Percentiles rank a stretch among this genome's conserved stretches.
These are phyloP conservation scores for Fonsecaea pedrosoi DNA, from an alignment of 2,329 filamentous ascomycete genomes.

Conservation along the genomic window DNA sequence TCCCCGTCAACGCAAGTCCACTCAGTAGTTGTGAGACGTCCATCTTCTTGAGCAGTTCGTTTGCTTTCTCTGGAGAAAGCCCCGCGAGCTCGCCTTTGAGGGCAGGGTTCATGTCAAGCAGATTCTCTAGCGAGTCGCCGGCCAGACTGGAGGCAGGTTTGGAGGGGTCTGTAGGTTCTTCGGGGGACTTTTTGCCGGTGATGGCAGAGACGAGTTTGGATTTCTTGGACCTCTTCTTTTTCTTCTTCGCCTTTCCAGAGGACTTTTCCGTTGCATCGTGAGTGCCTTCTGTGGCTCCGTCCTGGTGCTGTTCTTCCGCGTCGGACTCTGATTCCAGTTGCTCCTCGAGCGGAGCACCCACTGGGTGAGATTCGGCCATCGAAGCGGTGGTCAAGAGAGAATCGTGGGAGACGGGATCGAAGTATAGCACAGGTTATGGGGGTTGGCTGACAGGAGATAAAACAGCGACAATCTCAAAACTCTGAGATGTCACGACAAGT, in stretches of 20 bases:
- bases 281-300: constrained; percentile 14
- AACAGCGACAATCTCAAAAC: neutral
- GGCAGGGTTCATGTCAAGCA: constrained; percentile 63
- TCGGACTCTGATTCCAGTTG: constrained; percentile 38
- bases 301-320: constrained; percentile 31
- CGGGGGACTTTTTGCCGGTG: constrained; percentile 29
- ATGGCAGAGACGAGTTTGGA: constrained; percentile 37
- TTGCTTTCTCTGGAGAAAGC: constrained; percentile 66
- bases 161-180: constrained; percentile 31
- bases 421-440: neutral
- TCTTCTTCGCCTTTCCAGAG: constrained; percentile 33
- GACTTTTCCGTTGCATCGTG: constrained; percentile 18
- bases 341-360: constrained; percentile 23
- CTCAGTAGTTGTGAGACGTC: constrained; percentile 57
- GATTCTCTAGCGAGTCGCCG: constrained; percentile 36
- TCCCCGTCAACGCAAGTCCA: constrained; percentile 72
- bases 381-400: neutral
- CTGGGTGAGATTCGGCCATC: constrained; percentile 24
- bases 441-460: neutral
- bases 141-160: constrained; percentile 33
- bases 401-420: neutral
- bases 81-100: constrained; percentile 76
- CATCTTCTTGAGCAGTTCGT: constrained; percentile 59
- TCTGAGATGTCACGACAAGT: neutral
- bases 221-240: constrained; percentile 41